Conservation (phyloP, 768 basidiomycete species). For the Russula virescens region DNA sequence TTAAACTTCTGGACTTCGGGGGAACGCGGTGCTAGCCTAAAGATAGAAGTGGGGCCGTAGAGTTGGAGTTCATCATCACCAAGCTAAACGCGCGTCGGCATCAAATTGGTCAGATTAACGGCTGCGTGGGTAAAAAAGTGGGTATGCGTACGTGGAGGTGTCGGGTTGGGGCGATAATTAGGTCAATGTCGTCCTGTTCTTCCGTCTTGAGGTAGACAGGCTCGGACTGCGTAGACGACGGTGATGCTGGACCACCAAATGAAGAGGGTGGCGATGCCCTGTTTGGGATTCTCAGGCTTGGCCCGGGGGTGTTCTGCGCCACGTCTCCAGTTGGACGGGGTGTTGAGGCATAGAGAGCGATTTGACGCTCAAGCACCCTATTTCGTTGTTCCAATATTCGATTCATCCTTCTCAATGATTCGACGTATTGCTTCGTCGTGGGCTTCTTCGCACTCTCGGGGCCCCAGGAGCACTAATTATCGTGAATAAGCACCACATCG, state of each 20-base stretch:
- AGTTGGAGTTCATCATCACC: constrained; percentile 29
- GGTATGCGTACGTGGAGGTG: constrained; percentile 20
- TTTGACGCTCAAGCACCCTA: constrained; percentile 28
- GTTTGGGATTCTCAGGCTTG: constrained; percentile 14
- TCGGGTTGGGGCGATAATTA: constrained; percentile 10
- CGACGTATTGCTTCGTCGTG: constrained; percentile 32
- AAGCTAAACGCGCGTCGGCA: constrained; percentile 19
- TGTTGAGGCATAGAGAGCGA: constrained; percentile 5
- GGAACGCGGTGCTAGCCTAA: constrained; percentile 27
- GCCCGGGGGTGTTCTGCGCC: constrained; percentile 11
- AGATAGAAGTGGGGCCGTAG: constrained; percentile 32
- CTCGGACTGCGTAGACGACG: constrained; percentile 13
- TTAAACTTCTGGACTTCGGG: constrained; percentile 10
- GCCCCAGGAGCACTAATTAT: constrained; percentile 31
- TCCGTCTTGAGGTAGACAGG: constrained; percentile 14
- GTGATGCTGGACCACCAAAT: constrained; percentile 19
- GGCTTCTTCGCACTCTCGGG: constrained; percentile 33
- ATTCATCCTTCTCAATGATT: constrained; percentile 30
- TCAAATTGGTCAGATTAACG: background rate
- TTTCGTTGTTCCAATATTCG: constrained; percentile 27
- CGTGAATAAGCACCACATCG: background rate
- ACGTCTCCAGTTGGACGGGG: constrained; percentile 15
- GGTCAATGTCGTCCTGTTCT: constrained; percentile 20
- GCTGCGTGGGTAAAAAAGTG: constrained; percentile 18
- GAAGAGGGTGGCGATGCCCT: constrained; percentile 8